These are phyloP conservation scores for Bruguiera hainesii DNA, from an alignment of 441 rosid genomes.

Conservation along the genomic window DNA sequence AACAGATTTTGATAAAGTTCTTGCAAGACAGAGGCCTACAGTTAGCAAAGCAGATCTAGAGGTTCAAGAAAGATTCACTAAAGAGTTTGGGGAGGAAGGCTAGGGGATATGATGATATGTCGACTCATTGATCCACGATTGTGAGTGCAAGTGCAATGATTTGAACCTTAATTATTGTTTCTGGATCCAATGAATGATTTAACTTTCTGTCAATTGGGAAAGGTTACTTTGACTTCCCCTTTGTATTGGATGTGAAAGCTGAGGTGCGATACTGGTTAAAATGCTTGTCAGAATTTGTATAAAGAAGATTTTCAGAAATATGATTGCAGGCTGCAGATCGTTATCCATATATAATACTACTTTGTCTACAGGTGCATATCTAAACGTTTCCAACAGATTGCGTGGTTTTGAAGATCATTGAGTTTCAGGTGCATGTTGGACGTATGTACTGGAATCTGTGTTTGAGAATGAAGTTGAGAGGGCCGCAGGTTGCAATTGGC, in stretches of 20 bases:
- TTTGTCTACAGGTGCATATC: background rate
- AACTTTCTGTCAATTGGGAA: constrained; percentile 27
- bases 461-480: background rate
- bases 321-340: constrained; percentile 8
- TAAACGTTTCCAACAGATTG: background rate
- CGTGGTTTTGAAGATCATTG: constrained; percentile 3
- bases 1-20: constrained; percentile 94
- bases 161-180: constrained; percentile 43
- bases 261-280: constrained; percentile 30
- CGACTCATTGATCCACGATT: constrained; percentile 17
- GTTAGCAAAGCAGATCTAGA: constrained; percentile 94
- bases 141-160: constrained; percentile 33
- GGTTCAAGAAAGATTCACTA: constrained; percentile 96
- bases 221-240: constrained; percentile 36
- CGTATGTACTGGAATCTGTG: background rate
- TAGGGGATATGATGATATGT: constrained; percentile 28
- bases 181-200: constrained; percentile 27
- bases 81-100: constrained; percentile 99
- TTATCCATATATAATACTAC: constrained; percentile 14
- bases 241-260: constrained; percentile 32
- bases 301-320: constrained; percentile 32
- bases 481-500: background rate
- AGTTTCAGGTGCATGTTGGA: constrained; percentile 17
- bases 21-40: constrained; percentile 95
- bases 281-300: constrained; percentile 39